Percentiles rank a stretch among this genome's conserved stretches.
Conservation (phyloP, 805 yeast species). For the Candida ulmi region DNA sequence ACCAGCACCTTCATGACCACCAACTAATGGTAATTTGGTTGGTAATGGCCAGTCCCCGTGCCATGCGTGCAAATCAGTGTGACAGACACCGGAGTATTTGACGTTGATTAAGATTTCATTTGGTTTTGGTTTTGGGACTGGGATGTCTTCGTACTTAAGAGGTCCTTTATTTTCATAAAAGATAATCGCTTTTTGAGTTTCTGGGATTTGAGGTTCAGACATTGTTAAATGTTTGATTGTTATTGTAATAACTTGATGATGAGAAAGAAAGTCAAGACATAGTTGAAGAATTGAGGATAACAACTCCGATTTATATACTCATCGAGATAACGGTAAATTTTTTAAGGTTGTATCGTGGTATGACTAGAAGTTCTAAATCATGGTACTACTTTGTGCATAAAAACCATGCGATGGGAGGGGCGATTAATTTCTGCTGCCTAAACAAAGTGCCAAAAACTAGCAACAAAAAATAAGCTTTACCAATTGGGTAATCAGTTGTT, state of each 20-base stretch:
- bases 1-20: conserved; percentile 76
- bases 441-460: too few relatives aligned
- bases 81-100: conserved; percentile 62
- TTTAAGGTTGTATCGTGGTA: too few relatives aligned
- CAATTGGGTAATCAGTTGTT: too few relatives aligned
- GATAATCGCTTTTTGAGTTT: conserved; percentile 45
- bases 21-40: conserved; percentile 56
- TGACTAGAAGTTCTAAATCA: too few relatives aligned
- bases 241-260: background rate
- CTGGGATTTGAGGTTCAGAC: conserved; percentile 25
- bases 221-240: background rate
- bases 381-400: too few relatives aligned
- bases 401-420: too few relatives aligned
- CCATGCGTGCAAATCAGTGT: conserved; percentile 63
- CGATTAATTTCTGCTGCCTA: too few relatives aligned
- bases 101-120: conserved; percentile 52
- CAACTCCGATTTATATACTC: too few relatives aligned
- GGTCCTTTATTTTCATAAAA: conserved; percentile 46
- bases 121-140: conserved; percentile 52
- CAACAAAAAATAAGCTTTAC: too few relatives aligned
- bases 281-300: too few relatives aligned
- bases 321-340: too few relatives aligned
- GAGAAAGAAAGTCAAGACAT: too few relatives aligned
- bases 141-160: conserved; percentile 42
- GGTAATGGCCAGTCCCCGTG: conserved; percentile 53